Percentiles rank a stretch among this genome's conserved stretches.
phyloP scores from a whole-genome alignment of 768 basidiomycete species.

The Leucocoprinus sp. region DNA sequence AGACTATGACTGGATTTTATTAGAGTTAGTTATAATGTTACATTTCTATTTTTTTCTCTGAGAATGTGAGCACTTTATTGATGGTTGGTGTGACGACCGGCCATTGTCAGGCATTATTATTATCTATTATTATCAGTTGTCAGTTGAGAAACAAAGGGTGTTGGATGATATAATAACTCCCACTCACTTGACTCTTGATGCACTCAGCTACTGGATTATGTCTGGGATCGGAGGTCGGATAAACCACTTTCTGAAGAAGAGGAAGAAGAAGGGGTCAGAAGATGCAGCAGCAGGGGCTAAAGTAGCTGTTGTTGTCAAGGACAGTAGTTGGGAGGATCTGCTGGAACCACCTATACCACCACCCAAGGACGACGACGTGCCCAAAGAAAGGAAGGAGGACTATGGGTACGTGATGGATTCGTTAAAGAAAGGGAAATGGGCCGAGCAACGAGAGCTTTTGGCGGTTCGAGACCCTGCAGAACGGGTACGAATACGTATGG shows the following conservation, averaged over 20 bases:
- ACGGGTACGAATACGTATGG: constrained; percentile 23
- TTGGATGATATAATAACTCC: neutral
- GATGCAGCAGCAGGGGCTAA: too few relatives aligned
- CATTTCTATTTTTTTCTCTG: constrained; percentile 18
- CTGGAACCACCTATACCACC: constrained; percentile 35
- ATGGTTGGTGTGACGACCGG: too few relatives aligned
- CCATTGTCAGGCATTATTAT: too few relatives aligned
- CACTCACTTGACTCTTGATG: too few relatives aligned
- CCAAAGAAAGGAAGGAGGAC: too few relatives aligned
- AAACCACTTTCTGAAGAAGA: constrained; percentile 31
- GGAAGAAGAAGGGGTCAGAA: constrained; percentile 28
- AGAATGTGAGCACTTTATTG: too few relatives aligned
- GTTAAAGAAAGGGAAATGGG: constrained; percentile 9
- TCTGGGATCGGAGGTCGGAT: constrained; percentile 22
- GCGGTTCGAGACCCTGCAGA: constrained; percentile 24
- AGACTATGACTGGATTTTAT: constrained; percentile 62
- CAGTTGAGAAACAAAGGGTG: neutral
- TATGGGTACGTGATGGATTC: neutral
- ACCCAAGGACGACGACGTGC: too few relatives aligned
- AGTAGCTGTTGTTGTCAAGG: too few relatives aligned
- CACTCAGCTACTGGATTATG: neutral
- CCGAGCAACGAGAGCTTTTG: constrained; percentile 3
- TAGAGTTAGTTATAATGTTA: constrained; percentile 11
- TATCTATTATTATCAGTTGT: neutral
- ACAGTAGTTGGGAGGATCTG: constrained; percentile 14